These are phyloP conservation scores for Podaxis carcinomalis DNA, from an alignment of 768 basidiomycete genomes.

Conservation along the genomic window DNA sequence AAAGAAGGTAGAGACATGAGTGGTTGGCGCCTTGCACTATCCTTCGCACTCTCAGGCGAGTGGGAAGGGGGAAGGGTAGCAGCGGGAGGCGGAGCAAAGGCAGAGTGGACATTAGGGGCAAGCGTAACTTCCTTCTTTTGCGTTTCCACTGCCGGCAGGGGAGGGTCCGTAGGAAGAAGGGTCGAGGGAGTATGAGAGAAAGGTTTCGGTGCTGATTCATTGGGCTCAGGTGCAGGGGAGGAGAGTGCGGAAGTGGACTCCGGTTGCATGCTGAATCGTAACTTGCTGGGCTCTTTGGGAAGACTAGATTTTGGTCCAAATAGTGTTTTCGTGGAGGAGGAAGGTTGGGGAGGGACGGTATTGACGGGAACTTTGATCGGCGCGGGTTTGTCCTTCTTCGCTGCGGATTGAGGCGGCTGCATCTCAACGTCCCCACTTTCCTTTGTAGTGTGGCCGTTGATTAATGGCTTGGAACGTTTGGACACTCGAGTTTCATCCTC, in stretches of 20 bases:
- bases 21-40: constrained; percentile 20
- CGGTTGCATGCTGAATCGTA: constrained; percentile 66
- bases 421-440: constrained; percentile 28
- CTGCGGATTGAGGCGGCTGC: constrained; percentile 12
- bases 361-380: constrained; percentile 1
- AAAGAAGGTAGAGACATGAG: constrained; percentile 31
- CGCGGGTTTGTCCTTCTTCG: constrained; percentile 12
- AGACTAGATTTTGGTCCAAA: constrained; percentile 32
- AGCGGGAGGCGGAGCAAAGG: background rate
- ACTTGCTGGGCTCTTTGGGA: constrained; percentile 76
- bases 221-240: constrained; percentile 22
- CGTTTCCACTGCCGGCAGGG: background rate
- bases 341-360: background rate
- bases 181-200: constrained; percentile 9
- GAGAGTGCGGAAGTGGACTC: constrained; percentile 34
- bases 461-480: constrained; percentile 47
- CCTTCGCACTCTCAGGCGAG: constrained; percentile 19
- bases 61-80: background rate
- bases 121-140: background rate
- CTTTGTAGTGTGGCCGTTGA: constrained; percentile 26
- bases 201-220: constrained; percentile 12
- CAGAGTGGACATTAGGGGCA: background rate
- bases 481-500: constrained; percentile 24
- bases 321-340: constrained; percentile 14
- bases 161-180: constrained; percentile 7